Conservation (phyloP, 495 filamentous ascomycete genomes). For the Aspergillus ostianus region DNA sequence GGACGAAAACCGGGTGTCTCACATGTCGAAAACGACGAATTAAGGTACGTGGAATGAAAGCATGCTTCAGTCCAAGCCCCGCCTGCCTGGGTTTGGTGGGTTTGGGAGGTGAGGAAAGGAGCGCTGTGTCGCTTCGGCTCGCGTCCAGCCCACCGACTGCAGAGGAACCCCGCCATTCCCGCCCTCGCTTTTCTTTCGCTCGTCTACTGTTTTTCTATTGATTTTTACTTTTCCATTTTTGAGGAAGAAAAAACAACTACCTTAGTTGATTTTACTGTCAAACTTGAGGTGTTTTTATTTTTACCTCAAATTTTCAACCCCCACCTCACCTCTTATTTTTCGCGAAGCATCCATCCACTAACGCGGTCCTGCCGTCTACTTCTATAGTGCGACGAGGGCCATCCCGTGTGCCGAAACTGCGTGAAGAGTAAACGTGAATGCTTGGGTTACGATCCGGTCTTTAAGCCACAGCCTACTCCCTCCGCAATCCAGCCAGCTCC, state of each 20-base stretch:
- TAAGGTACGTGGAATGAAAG: conserved; percentile 77
- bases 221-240: conserved; percentile 21
- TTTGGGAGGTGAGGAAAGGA: conserved; percentile 13
- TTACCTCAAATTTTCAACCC: conserved; percentile 12
- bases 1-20: conserved; percentile 96
- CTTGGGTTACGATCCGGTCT: conserved; percentile 96
- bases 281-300: conserved; percentile 8
- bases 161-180: conserved; percentile 38
- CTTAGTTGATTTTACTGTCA: no score
- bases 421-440: conserved; percentile 98
- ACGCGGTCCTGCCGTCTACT: neutral
- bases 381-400: conserved; percentile 87
- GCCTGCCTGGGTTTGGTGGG: no score
- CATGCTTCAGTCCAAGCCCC: no score
- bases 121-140: conserved; percentile 33
- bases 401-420: conserved; percentile 94
- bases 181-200: conserved; percentile 5
- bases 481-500: conserved; percentile 76
- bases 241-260: neutral
- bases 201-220: conserved; percentile 19
- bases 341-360: neutral
- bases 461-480: conserved; percentile 79
- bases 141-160: conserved; percentile 31
- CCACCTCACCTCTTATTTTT: neutral
- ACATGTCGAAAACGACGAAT: conserved; percentile 97